Evolutionary conservation across 2,329 filamentous ascomycete species (phyloP), one percentile per base, ranked within the genome.

Genomic region (Sporothrix protearum): DNA sequence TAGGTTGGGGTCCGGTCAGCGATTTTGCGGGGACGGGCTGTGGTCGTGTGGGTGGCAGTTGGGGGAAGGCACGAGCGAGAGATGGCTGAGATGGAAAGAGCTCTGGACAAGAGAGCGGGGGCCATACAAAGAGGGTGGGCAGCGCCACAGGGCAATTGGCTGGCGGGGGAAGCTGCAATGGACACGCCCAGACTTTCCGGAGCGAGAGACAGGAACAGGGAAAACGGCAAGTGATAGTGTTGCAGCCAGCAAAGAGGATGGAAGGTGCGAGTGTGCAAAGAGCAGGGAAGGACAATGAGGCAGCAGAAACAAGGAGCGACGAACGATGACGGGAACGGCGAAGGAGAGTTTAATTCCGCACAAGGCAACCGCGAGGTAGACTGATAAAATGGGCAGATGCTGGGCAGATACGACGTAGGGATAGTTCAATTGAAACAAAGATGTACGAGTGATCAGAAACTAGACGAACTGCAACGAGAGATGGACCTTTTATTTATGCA

Each of bases 131-230:
- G 51, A 74, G 75, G 77, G 78, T 77, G 78, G 78, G 78, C 74
- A 78, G 77, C 71, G 70, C 73, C 73, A 75, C 75, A 67, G 73
- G 74, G 57, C 77, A 76, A 80, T 80, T 78, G 78, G 77, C 42
- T 45, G 53, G n/a, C 12, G 55, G 42, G 63, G 47, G n/a, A 53
- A 45, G 66, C 49, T 57, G 66, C 49, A 28, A 55, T 22, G 28
- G 14, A 49, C 5, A 42, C 57, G 36, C 39, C 59, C n/a, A n/a
- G n/a, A n/a, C n/a, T 47, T 64, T 42, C 61, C 47, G 39, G 30
- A 47, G 6, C 14, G 39, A 33, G 36, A 36, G 25, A 22, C 63
- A 51, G 25, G 45, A 33, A 30, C 36, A 47, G 22, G 39, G 28
- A 39, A 39, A 28, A 51, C 45, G 45, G 42, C 39, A 67, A 36